Evolutionary conservation across 2,329 filamentous ascomycete genomes (phyloP).

Genomic region (Waltergamsia citrina): DNA sequence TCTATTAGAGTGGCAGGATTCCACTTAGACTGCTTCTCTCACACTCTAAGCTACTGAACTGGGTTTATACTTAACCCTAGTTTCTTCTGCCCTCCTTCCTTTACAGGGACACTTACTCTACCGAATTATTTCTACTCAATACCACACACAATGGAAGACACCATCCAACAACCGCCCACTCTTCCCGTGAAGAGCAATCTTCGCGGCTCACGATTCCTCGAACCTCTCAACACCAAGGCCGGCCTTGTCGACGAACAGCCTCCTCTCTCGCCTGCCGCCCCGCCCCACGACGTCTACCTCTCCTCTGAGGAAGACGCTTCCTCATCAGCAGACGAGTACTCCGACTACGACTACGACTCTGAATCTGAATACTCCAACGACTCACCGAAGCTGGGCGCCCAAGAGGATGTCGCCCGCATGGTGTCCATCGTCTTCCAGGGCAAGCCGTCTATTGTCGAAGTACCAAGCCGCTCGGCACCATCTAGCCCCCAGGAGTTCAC

Average conservation of each 20-base stretch:
- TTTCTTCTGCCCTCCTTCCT: too few relatives aligned
- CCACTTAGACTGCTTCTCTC: not conserved
- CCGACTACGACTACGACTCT: slow-evolving; percentile 42
- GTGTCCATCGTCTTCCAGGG: slow-evolving; percentile 51
- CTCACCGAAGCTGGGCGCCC: slow-evolving; percentile 19
- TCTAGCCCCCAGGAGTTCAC: not conserved
- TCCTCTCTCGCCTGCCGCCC: slow-evolving; percentile 24
- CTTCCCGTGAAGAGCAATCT: slow-evolving; percentile 34
- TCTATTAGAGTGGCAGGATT: too few relatives aligned
- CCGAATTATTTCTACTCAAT: not conserved
- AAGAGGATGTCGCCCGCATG: slow-evolving; percentile 46
- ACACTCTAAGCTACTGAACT: not conserved
- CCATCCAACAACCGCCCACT: slow-evolving; percentile 17
- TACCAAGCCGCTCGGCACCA: slow-evolving; percentile 12
- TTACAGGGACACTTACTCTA: not conserved
- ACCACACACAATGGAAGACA: not conserved
- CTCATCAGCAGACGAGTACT: slow-evolving; percentile 50
- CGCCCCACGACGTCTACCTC: slow-evolving; percentile 51
- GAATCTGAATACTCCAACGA: slow-evolving; percentile 19
- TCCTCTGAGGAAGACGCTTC: slow-evolving; percentile 59
- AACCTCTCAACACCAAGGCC: slow-evolving; percentile 11
- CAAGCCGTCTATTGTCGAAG: slow-evolving; percentile 48
- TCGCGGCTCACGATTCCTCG: slow-evolving; percentile 30
- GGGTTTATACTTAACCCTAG: too few relatives aligned
- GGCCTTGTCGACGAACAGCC: slow-evolving; percentile 15